Base-by-base conservation (phyloP, 805 yeast genomes). In the Sugiyamaella qingdaonensis region DNA sequence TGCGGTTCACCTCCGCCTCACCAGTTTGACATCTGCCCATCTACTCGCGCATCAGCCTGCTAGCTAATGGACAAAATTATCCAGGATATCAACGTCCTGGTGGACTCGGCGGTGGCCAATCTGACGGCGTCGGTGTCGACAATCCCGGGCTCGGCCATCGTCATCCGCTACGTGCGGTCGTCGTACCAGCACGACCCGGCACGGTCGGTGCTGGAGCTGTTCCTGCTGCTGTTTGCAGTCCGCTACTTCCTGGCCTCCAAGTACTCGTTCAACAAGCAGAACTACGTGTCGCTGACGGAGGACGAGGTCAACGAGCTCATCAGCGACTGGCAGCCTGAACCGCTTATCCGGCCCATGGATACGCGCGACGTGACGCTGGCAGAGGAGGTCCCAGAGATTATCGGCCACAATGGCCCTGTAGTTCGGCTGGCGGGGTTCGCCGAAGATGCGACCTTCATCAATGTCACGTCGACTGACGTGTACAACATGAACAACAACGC, bases 131-230 rank as follows among this genome's bases (percentile, higher is more conserved):
- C 24, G 10, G 33, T 54, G 16, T 37, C 53, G 13, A 48, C 45
- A 16, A 48, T 75, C 31, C 78, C 78, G 2, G 78, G 78, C 10
- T 70, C 77, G 10, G 55, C 65, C 10, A 67, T 71, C 34, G 55
- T 71, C 16, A 62, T 66, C 52, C 68, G 90, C 53, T 94, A 94
- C 69, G 84, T 94, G 63, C 78, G 77, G 58, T 83, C 90, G 10
- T 89, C 97, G 1, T 91, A 91, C 67, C 90, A 89, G 68, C 82
- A 94, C 69, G 99, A 94, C 68, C 99, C 99, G 1, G 78, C 89
- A 55, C 80, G 99, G 63, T 87, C 98, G 0, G 64, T 88, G 7
- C 75, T 94, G 51, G 99, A 94, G 71, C 68, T 86, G 35, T 74
- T 83, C 14, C 75, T 94, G 61, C 79, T 90, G 33, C 66, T 90